These are phyloP conservation scores for Rosa rugosa DNA, from an alignment of 306 rosid genomes.

Conservation along the genomic window DNA sequence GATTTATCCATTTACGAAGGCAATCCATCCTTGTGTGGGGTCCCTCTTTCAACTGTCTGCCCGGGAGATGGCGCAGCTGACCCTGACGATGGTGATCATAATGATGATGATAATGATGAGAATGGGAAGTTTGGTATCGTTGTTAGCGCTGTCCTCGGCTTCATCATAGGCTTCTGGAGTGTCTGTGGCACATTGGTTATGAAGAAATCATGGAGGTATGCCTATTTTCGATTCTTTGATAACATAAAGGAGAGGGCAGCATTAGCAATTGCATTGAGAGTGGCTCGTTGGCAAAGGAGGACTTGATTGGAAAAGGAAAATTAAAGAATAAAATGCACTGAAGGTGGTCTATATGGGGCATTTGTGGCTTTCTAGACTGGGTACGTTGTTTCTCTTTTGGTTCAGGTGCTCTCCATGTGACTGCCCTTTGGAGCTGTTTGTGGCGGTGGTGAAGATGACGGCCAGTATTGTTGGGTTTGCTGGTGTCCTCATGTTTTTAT, in stretches of 20 bases:
- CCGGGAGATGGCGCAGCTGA: background rate
- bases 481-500: too few relatives aligned
- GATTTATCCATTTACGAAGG: conserved; percentile 8
- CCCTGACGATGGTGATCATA: background rate
- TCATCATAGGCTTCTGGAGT: background rate
- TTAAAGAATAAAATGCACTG: too few relatives aligned
- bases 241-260: background rate
- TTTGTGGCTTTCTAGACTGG: too few relatives aligned
- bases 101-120: background rate
- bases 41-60: background rate
- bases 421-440: too few relatives aligned
- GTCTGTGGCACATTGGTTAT: background rate
- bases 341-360: too few relatives aligned
- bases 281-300: too few relatives aligned
- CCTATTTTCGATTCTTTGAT: background rate
- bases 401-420: too few relatives aligned
- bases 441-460: too few relatives aligned
- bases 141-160: background rate
- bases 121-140: background rate
- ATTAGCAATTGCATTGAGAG: background rate
- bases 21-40: conserved; percentile 3
- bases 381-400: too few relatives aligned
- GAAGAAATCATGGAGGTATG: conserved; percentile 2
- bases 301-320: background rate
- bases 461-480: too few relatives aligned